A percentile compares a stretch with the other conserved stretches of the same genome.
Conservation (phyloP, 768 basidiomycete species). For the Suillus weaverae region DNA sequence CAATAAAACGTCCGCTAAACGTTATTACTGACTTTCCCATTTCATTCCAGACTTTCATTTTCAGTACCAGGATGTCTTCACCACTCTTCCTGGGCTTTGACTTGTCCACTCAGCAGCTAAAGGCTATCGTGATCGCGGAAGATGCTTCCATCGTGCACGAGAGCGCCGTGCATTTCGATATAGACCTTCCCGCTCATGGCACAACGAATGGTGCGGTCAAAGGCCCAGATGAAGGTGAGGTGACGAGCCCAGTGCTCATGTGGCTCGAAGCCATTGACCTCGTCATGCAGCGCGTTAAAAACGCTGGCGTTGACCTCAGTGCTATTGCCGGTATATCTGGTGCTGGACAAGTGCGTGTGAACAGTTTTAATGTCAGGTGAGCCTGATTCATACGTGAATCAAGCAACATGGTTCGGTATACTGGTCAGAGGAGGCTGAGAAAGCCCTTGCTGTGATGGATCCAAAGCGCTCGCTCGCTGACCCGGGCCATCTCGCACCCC, state of each 20-base stretch:
- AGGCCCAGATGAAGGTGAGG: slow-evolving; percentile 69
- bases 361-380: not conserved
- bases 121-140: slow-evolving; percentile 67
- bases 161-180: slow-evolving; percentile 75
- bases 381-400: not conserved
- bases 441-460: slow-evolving; percentile 54
- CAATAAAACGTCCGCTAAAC: not conserved
- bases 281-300: slow-evolving; percentile 61
- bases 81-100: slow-evolving; percentile 78
- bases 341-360: slow-evolving; percentile 64
- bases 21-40: not conserved
- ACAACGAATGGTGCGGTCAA: slow-evolving; percentile 65
- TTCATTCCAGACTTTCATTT: not conserved
- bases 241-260: slow-evolving; percentile 79
- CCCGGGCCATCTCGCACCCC: slow-evolving; percentile 50
- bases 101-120: slow-evolving; percentile 83
- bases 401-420: slow-evolving; percentile 89
- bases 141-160: slow-evolving; percentile 63
- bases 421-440: slow-evolving; percentile 63
- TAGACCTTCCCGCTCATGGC: slow-evolving; percentile 68
- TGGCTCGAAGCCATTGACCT: slow-evolving; percentile 87
- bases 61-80: slow-evolving; percentile 12
- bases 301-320: slow-evolving; percentile 56
- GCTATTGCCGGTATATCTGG: slow-evolving; percentile 69
- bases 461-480: slow-evolving; percentile 48